Base-by-base conservation (phyloP, 345 rosid genomes). In the Capsella bursapastoris region DNA sequence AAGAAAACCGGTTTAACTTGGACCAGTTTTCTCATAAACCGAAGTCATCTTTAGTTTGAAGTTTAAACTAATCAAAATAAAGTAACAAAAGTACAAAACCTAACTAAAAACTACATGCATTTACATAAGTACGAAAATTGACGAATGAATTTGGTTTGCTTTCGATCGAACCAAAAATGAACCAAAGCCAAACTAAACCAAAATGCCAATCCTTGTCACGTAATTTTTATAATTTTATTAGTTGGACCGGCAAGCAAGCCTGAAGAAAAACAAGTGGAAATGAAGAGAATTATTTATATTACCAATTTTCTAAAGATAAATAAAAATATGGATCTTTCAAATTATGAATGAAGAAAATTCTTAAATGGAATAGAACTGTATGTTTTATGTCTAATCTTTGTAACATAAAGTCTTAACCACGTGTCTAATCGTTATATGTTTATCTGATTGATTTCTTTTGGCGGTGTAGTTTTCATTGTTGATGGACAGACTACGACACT, bases 351-450 rank as follows among this genome's bases (percentile, higher is more conserved):
- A 9, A n/a, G n/a, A 56, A 73, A 75, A 48, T 1, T 8, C 22
- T 51, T 14, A 68, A 68, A 7, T 75, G 79, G 79, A 60, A 13
- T 43, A 7, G 12, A 68, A 25, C 79, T 68, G 69, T 75, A 60
- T 60, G 74, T 32, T 60, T 68, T 32, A n/a, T 75, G 57, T 38
- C 55, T 40, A 66, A 22, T 31, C 14, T 48, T 34, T 14, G 7
- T 14, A 10, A 38, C 3, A 32, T 27, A 22, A 16, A 34, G 28
- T 74, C 34, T 14, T 41, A 18, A 35, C 34, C 56, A 61, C 63
- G 64, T 74, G 66, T 45, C 22, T 11, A 51, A 59, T 44, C 25
- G 34, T 5, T 34, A 25, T 58, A 47, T 22, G 25, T 22, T 8
- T 43, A 37, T 27, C 18, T 53, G 8, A 5, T 15, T 43, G 15